These are phyloP conservation scores for Murraya koenigii DNA, from an alignment of 345 rosid genomes.

Conservation along the genomic window DNA sequence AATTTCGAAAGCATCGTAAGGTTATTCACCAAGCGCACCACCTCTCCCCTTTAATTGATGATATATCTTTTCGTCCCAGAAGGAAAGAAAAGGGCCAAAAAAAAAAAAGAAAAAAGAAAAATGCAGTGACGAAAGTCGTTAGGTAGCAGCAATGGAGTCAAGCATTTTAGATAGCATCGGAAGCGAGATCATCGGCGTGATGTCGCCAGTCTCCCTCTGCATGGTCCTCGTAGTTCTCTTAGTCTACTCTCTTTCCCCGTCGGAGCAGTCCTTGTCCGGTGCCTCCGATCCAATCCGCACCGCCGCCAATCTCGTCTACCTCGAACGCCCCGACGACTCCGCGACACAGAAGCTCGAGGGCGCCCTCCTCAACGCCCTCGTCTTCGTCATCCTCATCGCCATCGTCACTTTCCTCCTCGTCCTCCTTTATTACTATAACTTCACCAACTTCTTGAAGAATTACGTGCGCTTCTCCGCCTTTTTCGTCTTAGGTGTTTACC, in stretches of 20 bases:
- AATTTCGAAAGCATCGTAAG: no score
- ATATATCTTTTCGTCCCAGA: no score
- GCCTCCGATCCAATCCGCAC: constrained; percentile 67
- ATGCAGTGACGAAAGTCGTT: constrained; percentile 14
- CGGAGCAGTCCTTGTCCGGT: constrained; percentile 41
- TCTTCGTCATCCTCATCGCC: constrained; percentile 74
- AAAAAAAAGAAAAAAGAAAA: not conserved
- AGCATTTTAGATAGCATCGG: constrained; percentile 76
- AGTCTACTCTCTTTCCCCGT: constrained; percentile 75
- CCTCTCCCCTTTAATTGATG: no score
- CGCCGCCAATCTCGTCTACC: constrained; percentile 92
- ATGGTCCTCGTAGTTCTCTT: constrained; percentile 93
- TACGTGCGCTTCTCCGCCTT: constrained; percentile 96
- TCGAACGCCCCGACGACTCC: constrained; percentile 78
- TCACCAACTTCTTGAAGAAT: constrained; percentile 84
- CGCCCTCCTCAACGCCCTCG: constrained; percentile 77
- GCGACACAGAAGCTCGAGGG: constrained; percentile 83
- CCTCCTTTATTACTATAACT: constrained; percentile 87
- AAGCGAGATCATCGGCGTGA: constrained; percentile 87
- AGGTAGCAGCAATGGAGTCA: constrained; percentile 43
- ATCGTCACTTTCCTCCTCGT: constrained; percentile 79
- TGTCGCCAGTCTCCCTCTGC: constrained; percentile 94
- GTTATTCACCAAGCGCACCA: no score
- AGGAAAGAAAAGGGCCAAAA: no score
- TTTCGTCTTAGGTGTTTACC: constrained; percentile 61